Base-by-base conservation (phyloP, 2,329 filamentous ascomycete genomes). In the Alternaria arbusti region DNA sequence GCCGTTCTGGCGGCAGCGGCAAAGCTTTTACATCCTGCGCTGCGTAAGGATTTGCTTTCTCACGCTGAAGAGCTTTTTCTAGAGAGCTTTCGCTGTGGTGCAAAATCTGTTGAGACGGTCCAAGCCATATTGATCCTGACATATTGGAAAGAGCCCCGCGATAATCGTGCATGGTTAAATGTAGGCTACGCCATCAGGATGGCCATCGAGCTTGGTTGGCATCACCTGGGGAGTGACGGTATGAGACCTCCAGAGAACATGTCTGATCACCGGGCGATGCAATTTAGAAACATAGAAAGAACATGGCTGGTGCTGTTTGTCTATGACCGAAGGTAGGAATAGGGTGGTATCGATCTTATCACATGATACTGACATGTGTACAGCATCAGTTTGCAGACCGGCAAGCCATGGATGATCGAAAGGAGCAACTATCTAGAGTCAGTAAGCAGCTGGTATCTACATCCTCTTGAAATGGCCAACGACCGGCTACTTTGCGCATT, bases 151-250 rank as follows among this genome's bases (percentile, higher is more conserved):
- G 56, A 54, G 17, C 55, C 63, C 1, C 54, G 52, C 7, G 63
- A 65, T 32, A 65, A 28, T 2, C 59, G 55, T 30, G 63, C 55
- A 28, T 65, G 59, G 59, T 26, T 65, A 12, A 59, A 54, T 17
- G 55, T 62, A 32, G 63, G 63, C 11, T 15, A 30, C 6, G 63
- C 63, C 4, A 59, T 62, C 44, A 51, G 63, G 10, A 65, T 63
- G 55, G 63, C 63, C 11, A 57, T 65, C 5, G 59, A 65, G 51
- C 59, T 65, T 43, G 55, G 59, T 11, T 65, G 63, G 59, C 59
- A 65, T 44, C 30, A 54, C 44, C 51, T 54, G 15, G 51, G 32
- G 5, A 17, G 2, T 5, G 51, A 54, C 44, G 51, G 51, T 0
- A 54, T 54, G 51, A 65, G 52, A 40, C 55, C 59, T 6, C 45